phyloP scores from a whole-genome alignment of 1,139 yeast genomes.

The Debaryomyces coudertii region DNA sequence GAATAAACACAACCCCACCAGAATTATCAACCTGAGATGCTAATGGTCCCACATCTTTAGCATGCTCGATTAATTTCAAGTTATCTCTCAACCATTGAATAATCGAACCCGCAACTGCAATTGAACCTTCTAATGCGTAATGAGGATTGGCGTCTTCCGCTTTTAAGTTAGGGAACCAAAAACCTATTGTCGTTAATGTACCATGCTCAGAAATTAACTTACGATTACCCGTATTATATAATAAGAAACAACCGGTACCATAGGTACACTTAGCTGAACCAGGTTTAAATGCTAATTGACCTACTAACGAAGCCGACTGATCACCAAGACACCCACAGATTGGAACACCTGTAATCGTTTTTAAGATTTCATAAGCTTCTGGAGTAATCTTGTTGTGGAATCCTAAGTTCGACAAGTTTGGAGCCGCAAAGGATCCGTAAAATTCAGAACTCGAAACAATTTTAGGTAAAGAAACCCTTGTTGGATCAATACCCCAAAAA shows the following conservation, averaged over 20 bases:
- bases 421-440: conserved; percentile 72
- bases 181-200: conserved; percentile 85
- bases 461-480: conserved; percentile 71
- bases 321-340: conserved; percentile 93
- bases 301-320: conserved; percentile 91
- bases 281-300: conserved; percentile 80
- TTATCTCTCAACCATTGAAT: conserved; percentile 95
- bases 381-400: conserved; percentile 55
- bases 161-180: conserved; percentile 74
- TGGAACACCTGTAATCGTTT: conserved; percentile 61
- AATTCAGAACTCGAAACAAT: conserved; percentile 79
- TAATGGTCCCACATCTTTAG: conserved; percentile 88
- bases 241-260: conserved; percentile 93
- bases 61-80: conserved; percentile 75
- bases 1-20: conserved; percentile 93
- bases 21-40: conserved; percentile 81
- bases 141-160: conserved; percentile 65
- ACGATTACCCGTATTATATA: conserved; percentile 80
- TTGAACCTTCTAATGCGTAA: conserved; percentile 92
- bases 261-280: conserved; percentile 97
- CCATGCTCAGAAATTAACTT: conserved; percentile 75
- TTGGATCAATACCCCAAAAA: conserved; percentile 78
- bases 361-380: conserved; percentile 53
- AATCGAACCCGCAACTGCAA: conserved; percentile 94
- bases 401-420: conserved; percentile 54